A percentile compares a stretch with the other conserved stretches of the same genome.
Conservation (phyloP, 352 stramenopile genomes). For the Phytophthora pisi region DNA sequence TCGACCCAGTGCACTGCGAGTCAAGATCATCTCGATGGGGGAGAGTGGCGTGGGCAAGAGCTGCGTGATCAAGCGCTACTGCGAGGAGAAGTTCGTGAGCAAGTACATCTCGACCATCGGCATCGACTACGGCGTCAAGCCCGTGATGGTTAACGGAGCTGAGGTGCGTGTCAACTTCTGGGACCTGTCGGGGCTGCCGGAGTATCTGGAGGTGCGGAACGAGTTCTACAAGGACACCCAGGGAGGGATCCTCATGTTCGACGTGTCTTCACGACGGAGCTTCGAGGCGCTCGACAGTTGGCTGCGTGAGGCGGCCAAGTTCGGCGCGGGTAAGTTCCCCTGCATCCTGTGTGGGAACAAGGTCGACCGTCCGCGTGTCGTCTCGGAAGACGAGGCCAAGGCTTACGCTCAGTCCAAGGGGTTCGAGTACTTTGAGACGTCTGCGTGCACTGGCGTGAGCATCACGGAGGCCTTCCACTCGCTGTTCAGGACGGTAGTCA, state of each 20-base stretch:
- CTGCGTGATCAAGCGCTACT: slow-evolving; percentile 96
- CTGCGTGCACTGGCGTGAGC: slow-evolving; percentile 86
- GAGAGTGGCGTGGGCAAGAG: slow-evolving; percentile 91
- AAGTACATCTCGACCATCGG: slow-evolving; percentile 97
- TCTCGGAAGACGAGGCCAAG: slow-evolving; percentile 81
- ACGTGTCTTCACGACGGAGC: slow-evolving; percentile 72
- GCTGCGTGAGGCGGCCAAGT: slow-evolving; percentile 89
- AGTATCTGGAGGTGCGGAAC: slow-evolving; percentile 96
- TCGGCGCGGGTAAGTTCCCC: slow-evolving; percentile 86
- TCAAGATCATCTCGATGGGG: slow-evolving; percentile 96
- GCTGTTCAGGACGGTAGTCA: slow-evolving; percentile 75
- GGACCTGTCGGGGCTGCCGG: slow-evolving; percentile 91
- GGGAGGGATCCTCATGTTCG: slow-evolving; percentile 77
- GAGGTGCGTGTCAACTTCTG: slow-evolving; percentile 95
- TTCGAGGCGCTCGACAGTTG: slow-evolving; percentile 90
- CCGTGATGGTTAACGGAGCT: slow-evolving; percentile 71
- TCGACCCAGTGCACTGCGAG: slow-evolving; percentile 59
- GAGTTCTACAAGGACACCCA: slow-evolving; percentile 97
- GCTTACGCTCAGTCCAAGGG: slow-evolving; percentile 76
- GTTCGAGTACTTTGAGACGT: slow-evolving; percentile 94
- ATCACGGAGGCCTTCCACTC: slow-evolving; percentile 87
- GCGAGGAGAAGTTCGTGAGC: slow-evolving; percentile 94
- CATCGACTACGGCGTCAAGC: slow-evolving; percentile 96
- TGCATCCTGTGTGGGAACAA: slow-evolving; percentile 94
- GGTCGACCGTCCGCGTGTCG: slow-evolving; percentile 74